Evolutionary conservation across 768 basidiomycete genomes (phyloP), one percentile per base, ranked within the genome.

Genomic region (Russula dissimulans): DNA sequence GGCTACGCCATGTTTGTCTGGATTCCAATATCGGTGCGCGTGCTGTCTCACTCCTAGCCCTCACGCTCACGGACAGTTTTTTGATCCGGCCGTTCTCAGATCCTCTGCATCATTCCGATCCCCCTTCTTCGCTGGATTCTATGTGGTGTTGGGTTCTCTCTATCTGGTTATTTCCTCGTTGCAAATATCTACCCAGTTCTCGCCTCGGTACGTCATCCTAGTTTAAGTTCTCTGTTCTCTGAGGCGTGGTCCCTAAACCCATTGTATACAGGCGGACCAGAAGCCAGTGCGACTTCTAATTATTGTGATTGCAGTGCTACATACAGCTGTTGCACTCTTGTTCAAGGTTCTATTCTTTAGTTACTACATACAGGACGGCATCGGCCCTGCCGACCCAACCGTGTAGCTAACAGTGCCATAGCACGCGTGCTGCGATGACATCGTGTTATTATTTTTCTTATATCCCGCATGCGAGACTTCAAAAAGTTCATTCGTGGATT

Each of bases 131-230:
- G 95, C 9, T 95, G 92, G 91, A 77, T 78, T 2, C 78, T 97
- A 32, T 85, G 89, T 18, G 81, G 81, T 12, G 49, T 84, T 47
- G 94, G 84, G 0, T 90, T 89, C 65, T 76, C 75, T 1, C 74
- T 92, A 18, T 97, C 95, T 7, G 92, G 93, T 2, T 92, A 83
- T 76, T 98, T 94, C 78, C 78, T 99, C 32, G 77, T 79, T 14
- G 77, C 78, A 26, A 92, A 94, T 67, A 82, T 97, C 48, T 98
- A 97, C 66, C 95, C 95, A 4, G 81, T 97, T 54, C 83, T 98
- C 32, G 84, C 89, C 39, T 80, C 83, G 9, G 93, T 95, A 66
- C 66, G 88, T 77, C 52, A 50, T 50, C 17, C 34, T 50, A 9
- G 3, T 39, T 18, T 42, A 29, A 39, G 15, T 5, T 14, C 14